Conservation (phyloP, 169 alveolate species). For the Cryptosporidium sp. region DNA sequence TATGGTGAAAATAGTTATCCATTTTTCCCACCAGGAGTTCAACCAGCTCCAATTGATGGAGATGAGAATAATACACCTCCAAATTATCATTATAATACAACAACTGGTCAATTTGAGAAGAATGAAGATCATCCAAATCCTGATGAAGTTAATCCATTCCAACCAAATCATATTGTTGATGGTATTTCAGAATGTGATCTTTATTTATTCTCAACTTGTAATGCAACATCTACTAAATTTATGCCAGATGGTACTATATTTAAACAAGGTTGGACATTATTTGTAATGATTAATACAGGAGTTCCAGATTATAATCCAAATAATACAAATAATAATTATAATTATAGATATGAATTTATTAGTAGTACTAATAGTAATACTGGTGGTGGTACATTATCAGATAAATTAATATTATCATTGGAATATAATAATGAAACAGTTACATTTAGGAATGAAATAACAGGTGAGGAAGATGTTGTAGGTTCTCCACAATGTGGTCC, state of each 20-base stretch:
- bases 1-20: conserved; percentile 20
- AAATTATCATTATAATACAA: conserved; percentile 10
- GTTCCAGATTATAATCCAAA: conserved; percentile 4
- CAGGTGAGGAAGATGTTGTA: background rate
- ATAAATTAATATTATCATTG: conserved; percentile 18
- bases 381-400: background rate
- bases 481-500: conserved; percentile 67
- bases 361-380: background rate
- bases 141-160: conserved; percentile 2
- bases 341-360: conserved; percentile 34
- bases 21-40: conserved; percentile 28
- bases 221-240: conserved; percentile 43
- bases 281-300: conserved; percentile 39
- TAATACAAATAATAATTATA: background rate
- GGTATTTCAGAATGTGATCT: conserved; percentile 37
- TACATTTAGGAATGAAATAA: conserved; percentile 27
- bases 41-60: conserved; percentile 57
- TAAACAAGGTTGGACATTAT: conserved; percentile 35
- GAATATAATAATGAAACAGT: conserved; percentile 14
- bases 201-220: conserved; percentile 31
- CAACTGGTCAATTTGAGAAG: conserved; percentile 62
- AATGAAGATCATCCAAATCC: background rate
- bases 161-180: conserved; percentile 38
- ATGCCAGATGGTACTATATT: conserved; percentile 32
- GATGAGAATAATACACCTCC: conserved; percentile 2